A percentile compares a stretch with the other conserved stretches of the same genome.
Evolutionary conservation across 1,139 yeast genomes (phyloP).

Genomic region (Kurtzmaniella quercitrusa): DNA sequence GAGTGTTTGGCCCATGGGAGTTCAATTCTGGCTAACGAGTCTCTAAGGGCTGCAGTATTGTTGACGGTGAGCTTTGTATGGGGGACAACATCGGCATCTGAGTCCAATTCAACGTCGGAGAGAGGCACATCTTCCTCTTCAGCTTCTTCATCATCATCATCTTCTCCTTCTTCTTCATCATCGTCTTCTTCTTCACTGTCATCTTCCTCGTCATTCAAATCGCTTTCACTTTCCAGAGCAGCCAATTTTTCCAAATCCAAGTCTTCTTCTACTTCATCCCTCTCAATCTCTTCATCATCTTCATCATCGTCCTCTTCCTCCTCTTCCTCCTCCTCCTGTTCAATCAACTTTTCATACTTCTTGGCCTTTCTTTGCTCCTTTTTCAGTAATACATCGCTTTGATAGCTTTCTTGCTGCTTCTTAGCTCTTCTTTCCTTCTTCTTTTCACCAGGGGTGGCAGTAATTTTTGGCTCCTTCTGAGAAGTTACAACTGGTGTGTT

Average conservation of each 20-base stretch:
- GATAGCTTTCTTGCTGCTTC: constrained; percentile 31
- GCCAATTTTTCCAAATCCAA: constrained; percentile 56
- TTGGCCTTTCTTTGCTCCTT: constrained; percentile 63
- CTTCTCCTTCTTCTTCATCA: constrained; percentile 42
- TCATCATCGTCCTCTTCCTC: constrained; percentile 20
- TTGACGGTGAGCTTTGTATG: constrained; percentile 81
- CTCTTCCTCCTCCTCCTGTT: constrained; percentile 18
- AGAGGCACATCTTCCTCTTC: constrained; percentile 66
- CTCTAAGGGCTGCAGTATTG: constrained; percentile 66
- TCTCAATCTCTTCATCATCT: constrained; percentile 25
- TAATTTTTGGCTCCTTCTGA: constrained; percentile 8
- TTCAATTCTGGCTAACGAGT: constrained; percentile 61
- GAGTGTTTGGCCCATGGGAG: constrained; percentile 69
- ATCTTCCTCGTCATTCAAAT: constrained; percentile 37
- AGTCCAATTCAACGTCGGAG: constrained; percentile 76
- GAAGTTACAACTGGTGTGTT: constrained; percentile 5
- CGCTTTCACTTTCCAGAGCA: constrained; percentile 44
- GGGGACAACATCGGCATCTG: constrained; percentile 87
- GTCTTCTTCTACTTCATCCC: constrained; percentile 29
- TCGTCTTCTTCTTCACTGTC: constrained; percentile 39
- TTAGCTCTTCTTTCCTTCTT: constrained; percentile 17
- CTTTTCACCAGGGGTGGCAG: constrained; percentile 7
- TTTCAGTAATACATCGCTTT: constrained; percentile 50
- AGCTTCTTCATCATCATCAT: constrained; percentile 37
- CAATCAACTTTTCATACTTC: constrained; percentile 33